Percentiles rank a stretch among this genome's conserved stretches.
These are phyloP conservation scores for Sporodiniella umbellata DNA, from an alignment of 371 early-diverging fungal genomes.

Conservation along the genomic window DNA sequence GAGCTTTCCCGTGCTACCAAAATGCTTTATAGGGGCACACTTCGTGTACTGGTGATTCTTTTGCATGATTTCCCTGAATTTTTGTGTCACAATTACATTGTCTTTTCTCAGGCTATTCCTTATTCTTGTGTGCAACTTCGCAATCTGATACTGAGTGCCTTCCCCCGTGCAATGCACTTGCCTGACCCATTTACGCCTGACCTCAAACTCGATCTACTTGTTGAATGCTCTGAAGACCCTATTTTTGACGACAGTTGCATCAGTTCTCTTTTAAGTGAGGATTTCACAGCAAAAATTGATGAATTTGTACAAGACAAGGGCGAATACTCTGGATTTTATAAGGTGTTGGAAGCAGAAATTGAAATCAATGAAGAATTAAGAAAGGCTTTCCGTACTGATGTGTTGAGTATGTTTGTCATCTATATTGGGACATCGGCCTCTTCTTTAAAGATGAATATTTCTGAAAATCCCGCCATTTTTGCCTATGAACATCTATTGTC, in stretches of 20 bases:
- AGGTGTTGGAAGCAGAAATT: constrained; percentile 25
- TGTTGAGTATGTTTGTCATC: constrained; percentile 79
- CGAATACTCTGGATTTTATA: constrained; percentile 33
- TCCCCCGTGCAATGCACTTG: constrained; percentile 89
- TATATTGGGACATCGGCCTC: constrained; percentile 79
- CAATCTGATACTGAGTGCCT: constrained; percentile 92
- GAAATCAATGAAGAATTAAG: constrained; percentile 33
- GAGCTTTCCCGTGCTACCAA: constrained; percentile 69
- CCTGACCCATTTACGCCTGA: constrained; percentile 95
- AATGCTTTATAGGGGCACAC: constrained; percentile 83
- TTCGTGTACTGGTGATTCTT: constrained; percentile 87
- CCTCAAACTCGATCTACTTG: constrained; percentile 79
- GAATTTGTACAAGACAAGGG: constrained; percentile 55
- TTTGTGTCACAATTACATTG: constrained; percentile 84
- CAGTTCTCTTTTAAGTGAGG: constrained; percentile 41
- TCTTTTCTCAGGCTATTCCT: constrained; percentile 89
- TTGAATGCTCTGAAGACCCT: constrained; percentile 62
- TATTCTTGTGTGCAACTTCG: constrained; percentile 90
- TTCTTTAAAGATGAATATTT: constrained; percentile 39
- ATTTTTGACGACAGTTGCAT: constrained; percentile 56
- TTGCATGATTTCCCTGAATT: constrained; percentile 98
- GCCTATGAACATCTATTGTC: constrained; percentile 75
- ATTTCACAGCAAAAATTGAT: constrained; percentile 68
- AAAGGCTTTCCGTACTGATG: constrained; percentile 14
- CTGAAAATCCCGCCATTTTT: constrained; percentile 68